Base-by-base conservation (phyloP, 2,329 filamentous ascomycete species). In the Ophiostoma angusticollis region DNA sequence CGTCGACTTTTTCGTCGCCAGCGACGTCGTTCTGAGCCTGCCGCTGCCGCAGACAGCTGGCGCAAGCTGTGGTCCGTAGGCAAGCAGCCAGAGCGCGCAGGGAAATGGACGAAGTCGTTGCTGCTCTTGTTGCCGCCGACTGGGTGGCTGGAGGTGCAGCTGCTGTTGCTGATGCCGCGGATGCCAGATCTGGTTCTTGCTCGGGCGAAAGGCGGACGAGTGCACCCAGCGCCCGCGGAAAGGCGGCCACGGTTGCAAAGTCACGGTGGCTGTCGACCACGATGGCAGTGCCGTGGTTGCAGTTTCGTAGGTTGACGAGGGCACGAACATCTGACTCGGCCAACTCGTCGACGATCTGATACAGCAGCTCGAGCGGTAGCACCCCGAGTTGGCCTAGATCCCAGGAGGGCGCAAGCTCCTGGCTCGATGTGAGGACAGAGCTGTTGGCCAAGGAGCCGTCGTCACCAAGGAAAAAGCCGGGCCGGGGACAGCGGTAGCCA, bases 391-490 rank as follows among this genome's bases (percentile, higher is more conserved):
- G 32, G 35, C 44, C 45, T 12, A 47, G 36, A 24, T 42, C 24
- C 36, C 37, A 42, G 4, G 38, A 27, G 3, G 41, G n/a, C 4
- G 41, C 27, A 12, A 44, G 38, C 12, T 30, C 23, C 9, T 35
- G 23, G 25, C 22, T n/a, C 2, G 14, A 13, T 6, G 39, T 37
- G 9, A 47, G 33, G 17, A 47, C 35, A 6, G 31, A n/a, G 9
- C 13, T 18, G 19, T 31, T 46, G 34, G 23, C 23, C 35, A 47
- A 30, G 18, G 39, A 29, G 33, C 41, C 34, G 33, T 46, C 44
- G 19, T 47, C 45, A n/a, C 45, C 45, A 12, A 46, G 41, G 16
- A 47, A 47, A 40, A 46, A 47, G 25, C 45, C 45, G 1, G 45
- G 45, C 13, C 44, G 43, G 1, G 45, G 45, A 27, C 44, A 41